Conservation (phyloP, 768 basidiomycete genomes). For the Myochromella boudieri region DNA sequence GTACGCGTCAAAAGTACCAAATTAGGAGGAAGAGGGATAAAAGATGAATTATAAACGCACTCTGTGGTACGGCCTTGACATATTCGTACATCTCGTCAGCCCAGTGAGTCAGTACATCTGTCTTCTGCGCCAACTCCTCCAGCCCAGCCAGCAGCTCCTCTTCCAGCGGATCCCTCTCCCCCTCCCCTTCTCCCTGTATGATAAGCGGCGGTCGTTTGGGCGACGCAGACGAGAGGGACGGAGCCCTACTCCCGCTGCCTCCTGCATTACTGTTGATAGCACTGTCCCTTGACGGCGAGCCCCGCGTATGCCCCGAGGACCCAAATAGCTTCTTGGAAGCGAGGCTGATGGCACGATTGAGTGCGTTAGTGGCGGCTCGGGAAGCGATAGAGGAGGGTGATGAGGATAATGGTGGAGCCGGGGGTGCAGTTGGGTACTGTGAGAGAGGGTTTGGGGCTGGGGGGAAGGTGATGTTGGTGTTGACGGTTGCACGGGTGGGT, state of each 20-base stretch:
- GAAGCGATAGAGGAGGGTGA: constrained; percentile 62
- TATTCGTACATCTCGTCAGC: constrained; percentile 93
- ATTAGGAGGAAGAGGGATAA: background rate
- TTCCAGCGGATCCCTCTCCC: constrained; percentile 67
- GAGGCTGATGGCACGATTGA: constrained; percentile 75
- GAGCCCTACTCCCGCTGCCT: too few species aligned
- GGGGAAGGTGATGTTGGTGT: constrained; percentile 60
- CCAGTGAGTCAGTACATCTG: constrained; percentile 89
- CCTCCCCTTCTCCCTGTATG: constrained; percentile 41
- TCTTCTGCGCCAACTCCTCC: constrained; percentile 95
- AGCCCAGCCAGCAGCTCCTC: constrained; percentile 77
- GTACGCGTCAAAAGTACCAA: background rate
- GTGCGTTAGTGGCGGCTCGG: constrained; percentile 68
- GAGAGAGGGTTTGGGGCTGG: constrained; percentile 67
- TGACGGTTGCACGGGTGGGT: too few species aligned
- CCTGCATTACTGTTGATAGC: too few species aligned
- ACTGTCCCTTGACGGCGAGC: constrained; percentile 38
- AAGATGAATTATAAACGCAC: constrained; percentile 44
- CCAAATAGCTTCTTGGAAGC: constrained; percentile 85
- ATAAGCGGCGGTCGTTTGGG: constrained; percentile 60
- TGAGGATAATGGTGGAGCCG: constrained; percentile 56
- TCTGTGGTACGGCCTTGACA: constrained; percentile 82
- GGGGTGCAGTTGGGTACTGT: too few species aligned
- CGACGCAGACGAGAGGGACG: too few species aligned
- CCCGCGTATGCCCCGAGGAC: constrained; percentile 33